These are phyloP conservation scores for bread wheat (Triticum aestivum) DNA, from an alignment of 176 grass and related monocot genomes.

Conservation along the genomic window IWGSC_CS_RefSeq_v2.1 NC_057795.1:620095189-620095688, in stretches of 20 bases:
- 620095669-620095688: background rate
- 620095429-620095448: background rate
- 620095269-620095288: background rate
- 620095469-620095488: conserved; percentile 7
- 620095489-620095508: conserved; percentile 25
- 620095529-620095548: conserved; percentile 89
- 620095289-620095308: background rate
- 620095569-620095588: conserved; percentile 13
- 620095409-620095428: background rate
- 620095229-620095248: conserved; percentile 29
- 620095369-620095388: background rate
- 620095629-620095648: background rate
- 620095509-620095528: conserved; percentile 27
- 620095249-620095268: background rate
- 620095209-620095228: conserved; percentile 84
- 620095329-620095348: background rate
- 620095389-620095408: background rate
- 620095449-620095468: background rate
- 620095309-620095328: background rate
- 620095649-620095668: background rate
- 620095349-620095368: background rate
- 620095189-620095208: conserved; percentile 68
- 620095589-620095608: background rate
- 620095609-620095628: background rate
- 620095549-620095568: conserved; percentile 90